Base-by-base conservation (phyloP, 2,329 filamentous ascomycete genomes). In the Phialophora verrucosa region DNA sequence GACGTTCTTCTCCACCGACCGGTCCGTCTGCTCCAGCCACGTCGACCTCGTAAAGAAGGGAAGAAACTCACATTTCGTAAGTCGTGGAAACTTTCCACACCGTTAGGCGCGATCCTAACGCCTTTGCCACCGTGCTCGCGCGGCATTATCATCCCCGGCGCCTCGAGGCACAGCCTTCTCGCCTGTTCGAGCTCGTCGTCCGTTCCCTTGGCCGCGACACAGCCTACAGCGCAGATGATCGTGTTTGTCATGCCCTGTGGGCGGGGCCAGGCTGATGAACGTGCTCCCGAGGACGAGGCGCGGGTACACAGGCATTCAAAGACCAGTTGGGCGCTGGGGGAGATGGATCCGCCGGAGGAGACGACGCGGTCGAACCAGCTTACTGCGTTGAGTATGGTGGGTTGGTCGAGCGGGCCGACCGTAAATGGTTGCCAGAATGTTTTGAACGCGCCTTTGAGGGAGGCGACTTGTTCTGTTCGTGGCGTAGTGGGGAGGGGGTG, bases 221-320 rank as follows among this genome's bases (percentile, higher is more conserved):
- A 66, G 11, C 66, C 66, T 0, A 60, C 51, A 20, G 59, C 64
- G 59, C 65, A 44, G 44, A 69, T 44, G 25, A 66, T 35, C 7
- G 58, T 55, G 44, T 69, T 65, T 29, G 35, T 59, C 54, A 55
- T 63, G 14, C 64, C 60, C 14, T 1, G 5, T 12, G 66, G 66
- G 12, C 67, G 23, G 5, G 67, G 67, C 67, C 67, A 69, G 31
- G 67, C 64, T 31, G 60, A 62, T 7, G 49, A 29, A 20, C 31
- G 25, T 14, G 42, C 27, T 7, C 50, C 55, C 31, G 50, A 65
- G 29, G 55, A 23, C n/a, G 55, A 56, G 47, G 67, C 64, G 3
- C 64, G 38, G 35, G 60, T 67, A 14, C 61, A 65, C 38, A 69
- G 63, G 23, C 63, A 61, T 51, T 69, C 64, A 32, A 62, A 67